Base-by-base conservation (phyloP, 78 protist genomes). In the Dictyostelium purpureum region DNA sequence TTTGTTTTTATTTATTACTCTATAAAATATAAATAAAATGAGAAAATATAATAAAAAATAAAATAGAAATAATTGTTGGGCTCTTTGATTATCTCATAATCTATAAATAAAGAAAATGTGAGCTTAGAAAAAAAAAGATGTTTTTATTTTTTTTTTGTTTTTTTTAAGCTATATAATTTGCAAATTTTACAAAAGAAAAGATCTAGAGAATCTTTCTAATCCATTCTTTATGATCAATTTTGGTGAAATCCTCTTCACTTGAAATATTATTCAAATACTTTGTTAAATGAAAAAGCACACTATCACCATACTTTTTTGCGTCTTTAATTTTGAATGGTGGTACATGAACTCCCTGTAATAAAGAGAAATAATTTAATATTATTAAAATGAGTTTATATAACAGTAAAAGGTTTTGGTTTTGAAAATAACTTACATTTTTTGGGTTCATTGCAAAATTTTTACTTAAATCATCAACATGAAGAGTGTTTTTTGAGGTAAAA, bases 361-460 rank as follows among this genome's bases (percentile, higher is more conserved):
- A 70, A n/a, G 12, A 70, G 5, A 19, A 70, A n/a, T 5, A 19
- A n/a, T n/a, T n/a, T 9, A 19, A 51, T 19, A 51, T 14, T 49
- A 49, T 14, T 49, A 11, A 49, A 49, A 14, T 49, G 11, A 49
- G 7, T 7, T 49, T 49, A 49, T 49, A 49, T 49, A 49, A 14
- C 5, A 51, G 5, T 70, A 9, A 70, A 5, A 51, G 6, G 5
- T 18, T n/a, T 70, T 5, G 5, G 5, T 57, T 18, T 57, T 5
- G 5, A 57, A 21, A 19, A 7, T 18, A 57, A 57, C 77, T 18
- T 70, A 70, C 77, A 65, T 88, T 88, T 47, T 79, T 88, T 45
- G 94, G 94, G 14, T 88, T 88, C 94, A 88, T 88, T 40, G 94
- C 94, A 88, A 88, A 88, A 40, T 88, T 88, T 63, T 51, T 88